A percentile compares a stretch with the other conserved stretches of the same genome.
These are phyloP conservation scores for Paraconiothyrium sp. DNA, from an alignment of 2,329 filamentous ascomycete species.

Conservation along the genomic window DNA sequence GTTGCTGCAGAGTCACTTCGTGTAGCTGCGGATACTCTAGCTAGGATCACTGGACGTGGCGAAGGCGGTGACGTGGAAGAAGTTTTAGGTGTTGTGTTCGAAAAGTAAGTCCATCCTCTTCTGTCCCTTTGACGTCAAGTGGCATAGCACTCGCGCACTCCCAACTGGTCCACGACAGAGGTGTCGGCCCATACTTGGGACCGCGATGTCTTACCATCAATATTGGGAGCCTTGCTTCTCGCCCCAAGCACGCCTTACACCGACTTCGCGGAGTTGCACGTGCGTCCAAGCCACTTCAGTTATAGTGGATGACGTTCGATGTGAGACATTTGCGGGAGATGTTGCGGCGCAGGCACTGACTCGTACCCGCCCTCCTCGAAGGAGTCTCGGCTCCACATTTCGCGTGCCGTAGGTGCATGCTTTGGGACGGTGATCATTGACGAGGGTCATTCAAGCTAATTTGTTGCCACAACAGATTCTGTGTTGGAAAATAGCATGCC, in stretches of 20 bases:
- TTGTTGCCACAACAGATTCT: slow-evolving; percentile 29
- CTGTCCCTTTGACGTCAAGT: slow-evolving; percentile 7
- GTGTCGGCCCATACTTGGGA: neutral
- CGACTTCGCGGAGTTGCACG: slow-evolving; percentile 4
- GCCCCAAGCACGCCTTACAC: slow-evolving; percentile 1
- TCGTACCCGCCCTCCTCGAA: slow-evolving; percentile 1
- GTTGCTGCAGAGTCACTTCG: slow-evolving; percentile 89
- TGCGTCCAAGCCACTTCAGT: slow-evolving; percentile 30
- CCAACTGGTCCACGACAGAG: slow-evolving; percentile 13
- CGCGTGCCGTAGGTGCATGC: slow-evolving; percentile 6
- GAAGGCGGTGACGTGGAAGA: slow-evolving; percentile 92
- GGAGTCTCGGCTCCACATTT: slow-evolving; percentile 11
- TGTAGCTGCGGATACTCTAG: slow-evolving; percentile 54
- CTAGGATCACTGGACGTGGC: slow-evolving; percentile 86
- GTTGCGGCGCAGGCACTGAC: slow-evolving; percentile 13
- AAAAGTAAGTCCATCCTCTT: slow-evolving; percentile 73
- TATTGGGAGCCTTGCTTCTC: slow-evolving; percentile 8
- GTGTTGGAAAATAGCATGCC: slow-evolving; percentile 32
- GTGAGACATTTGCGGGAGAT: slow-evolving; percentile 9
- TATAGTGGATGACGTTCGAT: slow-evolving; percentile 33
- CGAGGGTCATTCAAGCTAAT: slow-evolving; percentile 10
- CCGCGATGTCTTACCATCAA: slow-evolving; percentile 2
- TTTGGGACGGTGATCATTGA: neutral
- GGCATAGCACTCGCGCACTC: neutral
- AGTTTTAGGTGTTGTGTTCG: slow-evolving; percentile 94